Base-by-base conservation (phyloP, 2,329 filamentous ascomycete genomes). In the Aspergillus sergii region DNA sequence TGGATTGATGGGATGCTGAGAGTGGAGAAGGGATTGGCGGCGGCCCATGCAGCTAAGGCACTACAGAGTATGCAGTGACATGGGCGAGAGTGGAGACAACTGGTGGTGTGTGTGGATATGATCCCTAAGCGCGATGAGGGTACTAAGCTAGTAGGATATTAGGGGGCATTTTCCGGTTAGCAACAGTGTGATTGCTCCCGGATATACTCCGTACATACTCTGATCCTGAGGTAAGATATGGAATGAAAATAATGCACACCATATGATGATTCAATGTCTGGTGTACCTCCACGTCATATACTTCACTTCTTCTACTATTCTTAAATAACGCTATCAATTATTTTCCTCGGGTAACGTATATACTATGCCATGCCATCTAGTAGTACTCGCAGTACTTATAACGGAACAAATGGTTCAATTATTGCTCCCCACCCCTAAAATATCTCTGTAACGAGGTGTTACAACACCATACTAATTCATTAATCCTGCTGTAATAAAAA, bases 1-100 rank as follows among this genome's bases (percentile, higher is more conserved):
- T 76, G 72, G 66, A 67, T 63, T 66, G 69, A 70, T 66, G 66
- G 65, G 66, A 69, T 66, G 66, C 64, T 62, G 57, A 63, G 62
- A 59, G 74, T 72, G 70, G 72, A 72, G 72, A 73, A 64, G 62
- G 71, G 68, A 74, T 75, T 75, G 70, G 72, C 70, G 66, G 72
- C 71, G 75, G 74, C 61, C 73, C 72, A 76, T 76, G 74, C 73
- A 72, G 68, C 69, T 69, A 65, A 61, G 59, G 58, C 21, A 55
- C 51, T 55, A 55, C 51, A 21, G 51, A 54, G 30, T 54, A 54
- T 60, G 64, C 63, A 69, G 67, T 73, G 70, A 73, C 71, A 73
- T 72, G 68, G 70, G 32, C 62, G 59, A 41, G 59, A 67, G 70
- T 72, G 70, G 71, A 65, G 69, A 59, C 39, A 41, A 41, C 60